phyloP scores from a whole-genome alignment of 2,329 filamentous ascomycete genomes.

The Ophiostoma angusticollis region DNA sequence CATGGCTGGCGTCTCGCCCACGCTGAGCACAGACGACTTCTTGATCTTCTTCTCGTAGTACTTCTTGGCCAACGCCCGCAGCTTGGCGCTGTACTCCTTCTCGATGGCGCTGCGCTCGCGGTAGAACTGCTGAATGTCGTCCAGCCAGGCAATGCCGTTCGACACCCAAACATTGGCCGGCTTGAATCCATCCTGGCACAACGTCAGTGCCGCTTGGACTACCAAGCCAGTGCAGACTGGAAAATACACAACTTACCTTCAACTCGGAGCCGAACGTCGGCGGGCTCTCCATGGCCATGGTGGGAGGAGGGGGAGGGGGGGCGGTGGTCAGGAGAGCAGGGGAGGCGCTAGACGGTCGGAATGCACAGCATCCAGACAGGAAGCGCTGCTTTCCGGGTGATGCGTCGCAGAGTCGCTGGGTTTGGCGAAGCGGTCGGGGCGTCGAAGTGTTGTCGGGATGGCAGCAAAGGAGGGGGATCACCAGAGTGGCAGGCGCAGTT shows the following conservation, averaged over 20 bases:
- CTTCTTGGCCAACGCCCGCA: constrained; percentile 79
- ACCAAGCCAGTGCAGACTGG: too few relatives aligned
- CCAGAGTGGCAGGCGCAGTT: background rate
- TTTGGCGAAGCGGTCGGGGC: background rate
- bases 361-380: constrained; percentile 1
- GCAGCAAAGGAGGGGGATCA: background rate
- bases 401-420: background rate
- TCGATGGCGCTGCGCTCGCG: constrained; percentile 87
- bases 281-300: constrained; percentile 60
- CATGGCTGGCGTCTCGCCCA: constrained; percentile 77
- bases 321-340: background rate
- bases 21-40: constrained; percentile 76
- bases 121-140: constrained; percentile 95
- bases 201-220: too few relatives aligned
- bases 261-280: constrained; percentile 88
- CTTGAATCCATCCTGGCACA: constrained; percentile 99
- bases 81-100: constrained; percentile 88
- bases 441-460: background rate
- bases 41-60: constrained; percentile 92
- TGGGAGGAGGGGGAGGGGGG: background rate
- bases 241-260: constrained; percentile 59
- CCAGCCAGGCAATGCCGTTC: constrained; percentile 84
- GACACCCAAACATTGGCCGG: constrained; percentile 84
- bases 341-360: background rate
- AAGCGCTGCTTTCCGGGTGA: too few relatives aligned